A percentile compares a stretch with the other conserved stretches of the same genome.
Evolutionary conservation across 176 grass and related monocot genomes (phyloP).

Genomic region (Carex scoparia): DNA sequence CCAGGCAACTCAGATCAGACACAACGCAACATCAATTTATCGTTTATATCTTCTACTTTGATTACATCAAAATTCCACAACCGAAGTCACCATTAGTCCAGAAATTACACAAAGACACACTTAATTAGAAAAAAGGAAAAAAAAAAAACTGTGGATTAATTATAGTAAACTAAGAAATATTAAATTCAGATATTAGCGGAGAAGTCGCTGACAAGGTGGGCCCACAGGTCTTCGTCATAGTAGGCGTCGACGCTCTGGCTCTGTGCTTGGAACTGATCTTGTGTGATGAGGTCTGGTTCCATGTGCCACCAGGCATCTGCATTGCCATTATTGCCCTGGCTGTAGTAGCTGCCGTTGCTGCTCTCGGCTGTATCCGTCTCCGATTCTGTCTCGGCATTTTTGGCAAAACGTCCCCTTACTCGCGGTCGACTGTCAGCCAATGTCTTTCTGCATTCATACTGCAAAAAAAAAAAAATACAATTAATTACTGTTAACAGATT

Average conservation of each 20-base stretch:
- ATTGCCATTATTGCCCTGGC: conserved; percentile 16
- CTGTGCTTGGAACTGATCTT: conserved; percentile 9
- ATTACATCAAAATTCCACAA: not conserved
- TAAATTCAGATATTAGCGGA: conserved; percentile 7
- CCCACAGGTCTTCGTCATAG: conserved; percentile 49
- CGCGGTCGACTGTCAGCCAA: conserved; percentile 81
- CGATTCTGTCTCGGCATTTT: conserved; percentile 47
- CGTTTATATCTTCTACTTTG: not conserved
- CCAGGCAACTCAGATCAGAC: no score
- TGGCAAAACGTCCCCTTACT: conserved; percentile 77
- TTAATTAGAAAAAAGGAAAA: not conserved
- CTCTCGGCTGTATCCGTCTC: conserved; percentile 16
- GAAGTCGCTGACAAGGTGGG: conserved; percentile 44
- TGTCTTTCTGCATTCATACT: conserved; percentile 96
- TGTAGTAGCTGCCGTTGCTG: conserved; percentile 20
- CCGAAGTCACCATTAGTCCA: not conserved
- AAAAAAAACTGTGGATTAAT: conserved; percentile 18
- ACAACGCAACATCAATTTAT: not conserved
- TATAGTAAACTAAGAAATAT: not conserved
- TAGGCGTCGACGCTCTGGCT: not conserved
- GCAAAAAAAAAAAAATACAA: not conserved
- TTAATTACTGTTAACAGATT: not conserved
- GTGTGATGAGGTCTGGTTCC: conserved; percentile 25
- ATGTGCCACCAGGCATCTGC: conserved; percentile 21
- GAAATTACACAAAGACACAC: no score